phyloP scores from a whole-genome alignment of 1,284 basidiomycete genomes.

The Ustilago cynodontis region DNA sequence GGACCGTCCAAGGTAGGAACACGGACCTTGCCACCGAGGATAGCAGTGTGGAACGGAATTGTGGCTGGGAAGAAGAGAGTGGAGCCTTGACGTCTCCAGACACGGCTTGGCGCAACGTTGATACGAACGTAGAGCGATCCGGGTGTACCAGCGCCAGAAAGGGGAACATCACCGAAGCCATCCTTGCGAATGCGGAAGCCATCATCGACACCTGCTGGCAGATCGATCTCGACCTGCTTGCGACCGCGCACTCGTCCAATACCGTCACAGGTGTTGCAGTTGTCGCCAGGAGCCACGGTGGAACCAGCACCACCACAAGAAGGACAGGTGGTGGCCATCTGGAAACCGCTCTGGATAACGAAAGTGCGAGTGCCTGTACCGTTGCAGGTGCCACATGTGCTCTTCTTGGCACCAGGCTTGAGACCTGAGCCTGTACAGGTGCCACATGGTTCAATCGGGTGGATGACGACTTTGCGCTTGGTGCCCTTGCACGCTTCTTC shows the following conservation, averaged over 20 bases:
- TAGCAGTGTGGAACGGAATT: conserved; percentile 90
- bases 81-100: conserved; percentile 90
- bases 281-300: conserved; percentile 81
- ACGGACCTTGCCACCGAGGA: conserved; percentile 90
- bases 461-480: conserved; percentile 81
- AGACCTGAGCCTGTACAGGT: conserved; percentile 89
- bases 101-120: conserved; percentile 83
- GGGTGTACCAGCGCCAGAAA: conserved; percentile 76
- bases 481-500: conserved; percentile 93
- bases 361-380: conserved; percentile 91
- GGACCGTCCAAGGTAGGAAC: conserved; percentile 96
- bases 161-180: conserved; percentile 85
- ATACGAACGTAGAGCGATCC: conserved; percentile 92
- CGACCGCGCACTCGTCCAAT: conserved; percentile 86
- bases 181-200: conserved; percentile 92
- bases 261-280: conserved; percentile 86
- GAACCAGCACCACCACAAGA: conserved; percentile 87
- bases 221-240: conserved; percentile 83
- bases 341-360: conserved; percentile 93
- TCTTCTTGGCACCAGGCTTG: conserved; percentile 86
- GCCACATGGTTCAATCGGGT: conserved; percentile 84
- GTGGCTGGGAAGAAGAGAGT: conserved; percentile 91
- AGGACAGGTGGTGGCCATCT: conserved; percentile 93
- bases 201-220: conserved; percentile 88
- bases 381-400: conserved; percentile 83